These are phyloP conservation scores for Pterulicium gracile DNA, from an alignment of 1,284 basidiomycete genomes.

Conservation along the genomic window DNA sequence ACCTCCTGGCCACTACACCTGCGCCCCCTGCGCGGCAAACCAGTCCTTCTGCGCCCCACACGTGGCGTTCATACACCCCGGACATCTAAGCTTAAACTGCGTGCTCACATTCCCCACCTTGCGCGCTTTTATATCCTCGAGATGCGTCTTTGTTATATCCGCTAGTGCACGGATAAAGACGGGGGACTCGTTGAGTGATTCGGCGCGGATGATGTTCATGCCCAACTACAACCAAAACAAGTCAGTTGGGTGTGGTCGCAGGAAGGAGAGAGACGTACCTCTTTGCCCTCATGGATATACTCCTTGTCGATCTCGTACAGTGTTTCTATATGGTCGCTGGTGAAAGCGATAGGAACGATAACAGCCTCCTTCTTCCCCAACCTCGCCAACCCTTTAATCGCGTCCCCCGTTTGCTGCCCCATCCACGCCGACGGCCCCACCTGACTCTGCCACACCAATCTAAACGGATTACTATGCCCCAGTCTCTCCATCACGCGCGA, in stretches of 20 bases:
- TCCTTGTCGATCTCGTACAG: conserved; percentile 95
- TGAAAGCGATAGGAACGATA: conserved; percentile 95
- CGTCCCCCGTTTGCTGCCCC: conserved; percentile 91
- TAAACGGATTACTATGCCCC: conserved; percentile 70
- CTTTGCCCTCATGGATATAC: conserved; percentile 82
- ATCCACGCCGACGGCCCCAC: conserved; percentile 98
- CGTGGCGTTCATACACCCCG: conserved; percentile 83
- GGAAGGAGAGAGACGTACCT: conserved; percentile 41
- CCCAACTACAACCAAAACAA: conserved; percentile 53
- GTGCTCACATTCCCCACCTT: conserved; percentile 53
- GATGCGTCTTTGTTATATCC: conserved; percentile 81
- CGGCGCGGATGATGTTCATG: conserved; percentile 84
- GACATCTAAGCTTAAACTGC: conserved; percentile 86
- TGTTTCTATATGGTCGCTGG: conserved; percentile 98
- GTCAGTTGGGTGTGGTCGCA: conserved; percentile 4
- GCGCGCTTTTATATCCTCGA: conserved; percentile 49
- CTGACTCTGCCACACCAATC: conserved; percentile 97
- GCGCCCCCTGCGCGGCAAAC: no score
- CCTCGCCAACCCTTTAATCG: conserved; percentile 87
- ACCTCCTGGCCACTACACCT: no score
- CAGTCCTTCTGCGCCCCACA: conserved; percentile 86
- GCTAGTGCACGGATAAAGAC: conserved; percentile 96
- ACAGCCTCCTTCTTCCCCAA: conserved; percentile 83
- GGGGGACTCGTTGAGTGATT: conserved; percentile 96
- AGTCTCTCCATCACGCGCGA: conserved; percentile 76